Conservation (phyloP, 192 early-diverging fungal species). For the Haplosporangium gracile region DNA sequence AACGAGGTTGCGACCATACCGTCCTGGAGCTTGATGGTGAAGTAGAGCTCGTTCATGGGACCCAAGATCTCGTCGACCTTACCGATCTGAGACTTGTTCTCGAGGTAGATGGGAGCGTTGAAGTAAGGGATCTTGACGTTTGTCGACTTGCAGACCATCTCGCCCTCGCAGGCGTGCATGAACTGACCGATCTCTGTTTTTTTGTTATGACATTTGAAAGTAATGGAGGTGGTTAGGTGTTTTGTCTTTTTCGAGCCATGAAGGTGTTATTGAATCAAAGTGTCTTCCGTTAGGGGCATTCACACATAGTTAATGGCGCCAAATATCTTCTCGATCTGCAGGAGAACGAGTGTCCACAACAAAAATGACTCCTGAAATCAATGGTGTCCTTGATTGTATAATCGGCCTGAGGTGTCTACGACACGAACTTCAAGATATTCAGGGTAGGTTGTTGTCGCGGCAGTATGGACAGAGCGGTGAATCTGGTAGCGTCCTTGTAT, state of each 20-base stretch:
- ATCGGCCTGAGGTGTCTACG: too few relatives aligned
- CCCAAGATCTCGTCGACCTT: constrained; percentile 99
- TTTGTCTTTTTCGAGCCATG: not conserved
- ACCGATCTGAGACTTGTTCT: constrained; percentile 99
- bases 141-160: constrained; percentile 95
- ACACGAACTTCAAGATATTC: too few relatives aligned
- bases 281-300: not conserved
- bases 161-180: constrained; percentile 96
- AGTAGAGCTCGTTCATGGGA: constrained; percentile 97
- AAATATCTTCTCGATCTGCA: too few relatives aligned
- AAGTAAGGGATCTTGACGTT: constrained; percentile 97
- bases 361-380: too few relatives aligned
- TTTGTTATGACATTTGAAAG: not conserved
- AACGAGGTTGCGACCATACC: constrained; percentile 94
- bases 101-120: constrained; percentile 97
- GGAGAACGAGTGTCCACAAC: too few relatives aligned
- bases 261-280: not conserved
- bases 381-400: too few relatives aligned
- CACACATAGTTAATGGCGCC: not conserved
- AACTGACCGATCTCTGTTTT: constrained; percentile 86
- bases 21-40: constrained; percentile 96
- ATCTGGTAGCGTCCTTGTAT: too few relatives aligned
- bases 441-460: too few relatives aligned
- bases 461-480: too few relatives aligned
- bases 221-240: not conserved